Evolutionary conservation across 2,329 filamentous ascomycete genomes (phyloP), one percentile per base, ranked within the genome.

Genomic region (Boeremia lycopersici): DNA sequence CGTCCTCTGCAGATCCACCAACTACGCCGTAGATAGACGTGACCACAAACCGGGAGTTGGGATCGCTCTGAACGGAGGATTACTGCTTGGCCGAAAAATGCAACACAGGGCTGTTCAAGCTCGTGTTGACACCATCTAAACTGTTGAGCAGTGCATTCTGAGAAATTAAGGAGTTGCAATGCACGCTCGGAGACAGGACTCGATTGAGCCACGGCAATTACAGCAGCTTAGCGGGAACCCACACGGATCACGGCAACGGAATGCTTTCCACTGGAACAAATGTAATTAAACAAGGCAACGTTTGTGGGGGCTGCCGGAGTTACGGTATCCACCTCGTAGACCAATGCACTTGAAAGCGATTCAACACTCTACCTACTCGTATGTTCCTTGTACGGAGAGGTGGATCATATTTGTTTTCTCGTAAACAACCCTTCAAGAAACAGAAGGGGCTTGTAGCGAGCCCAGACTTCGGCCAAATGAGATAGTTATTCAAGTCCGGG

Each of bases 151-250:
- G 4, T 36, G 34, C 15, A 34, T 12, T 10, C 17, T 25, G 29
- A 13, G 52, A 55, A 25, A 55, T 55, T 55, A 55, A 55, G 52
- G 52, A 55, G 45, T 35, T 13, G n/a, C 31, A 41, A 31, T 49
- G 52, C 46, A 49, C 45, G 41, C 25, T 40, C 44, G 40, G 34
- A 39, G 17, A n/a, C 26, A 26, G 7, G 29, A 26, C n/a, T 39
- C 9, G 19, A 42, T 40, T 29, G 26, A 53, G 39, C 40, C 44
- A 26, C 7, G 41, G 26, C 31, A 7, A 19, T n/a, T 7, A 15
- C 28, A 15, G 6, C 28, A 19, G 17, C 40, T 29, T 13, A 38
- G 43, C 38, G 44, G 39, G 4, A 17, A 17, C 17, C 10, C 8
- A 34, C 4, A 13, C 31, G 31, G 31, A 8, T 7, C 10, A 19